Base-by-base conservation (phyloP, 2,329 filamentous ascomycete genomes). In the Graphilbum sp. region DNA sequence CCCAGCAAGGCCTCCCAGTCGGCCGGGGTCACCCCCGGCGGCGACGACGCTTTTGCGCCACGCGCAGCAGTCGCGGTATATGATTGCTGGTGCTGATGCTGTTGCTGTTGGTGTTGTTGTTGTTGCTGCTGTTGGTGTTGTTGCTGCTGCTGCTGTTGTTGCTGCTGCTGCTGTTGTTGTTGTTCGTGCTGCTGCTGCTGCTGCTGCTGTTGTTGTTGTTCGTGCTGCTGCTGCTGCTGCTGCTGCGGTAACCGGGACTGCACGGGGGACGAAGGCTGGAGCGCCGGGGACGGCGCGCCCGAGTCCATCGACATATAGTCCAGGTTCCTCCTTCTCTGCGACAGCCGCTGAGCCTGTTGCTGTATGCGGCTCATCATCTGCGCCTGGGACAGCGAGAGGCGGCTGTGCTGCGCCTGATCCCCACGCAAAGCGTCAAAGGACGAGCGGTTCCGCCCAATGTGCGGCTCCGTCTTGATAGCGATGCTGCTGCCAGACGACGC, bases 1-100 rank as follows among this genome's bases (percentile, higher is more conserved):
- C 79, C 77, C 2, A 93, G 66, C 0, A 93, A 66, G 2, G 78
- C 74, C 54, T 93, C 85, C 86, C 85, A 93, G 48, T 90, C 83
- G 0, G 74, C 65, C 9, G 75, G 61, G 1, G 75, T 75, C 12
- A 78, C 66, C 15, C 58, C 36, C 1, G 43, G 37, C 2, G 41
- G 34, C 9, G 3, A 54, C 45, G 50, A 46, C 30, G 57, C 47
- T 47, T 66, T 62, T 34, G 57, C 56, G 30, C 55, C 54, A 15
- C 57, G 56, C 32, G 33, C 19, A 7, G 12, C 7, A 25, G 23
- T 7, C 23, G 23, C 7, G 24, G 13, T n/a, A 47, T 54, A 50
- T 62, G 54, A 39, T 47, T 60, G 53, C 33, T 45, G 40, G 13
- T 52, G 45, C 13, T 52, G 58, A 46, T 39, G 60, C 49, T 45